These are phyloP conservation scores for Aspergillus sp. DNA, from an alignment of 2,329 filamentous ascomycete genomes.

Conservation along the genomic window DNA sequence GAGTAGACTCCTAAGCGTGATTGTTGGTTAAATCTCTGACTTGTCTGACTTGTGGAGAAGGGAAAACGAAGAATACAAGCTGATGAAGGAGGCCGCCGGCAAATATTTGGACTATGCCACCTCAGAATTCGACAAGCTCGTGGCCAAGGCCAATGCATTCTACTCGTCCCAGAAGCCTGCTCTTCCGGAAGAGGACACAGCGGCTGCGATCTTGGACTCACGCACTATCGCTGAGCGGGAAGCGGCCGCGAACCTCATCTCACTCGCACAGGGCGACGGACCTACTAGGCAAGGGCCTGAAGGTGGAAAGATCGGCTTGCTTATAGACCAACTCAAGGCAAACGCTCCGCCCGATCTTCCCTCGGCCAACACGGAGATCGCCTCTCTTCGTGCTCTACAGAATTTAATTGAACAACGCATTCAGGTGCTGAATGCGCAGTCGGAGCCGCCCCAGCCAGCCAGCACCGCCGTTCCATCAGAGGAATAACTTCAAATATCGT, in stretches of 20 bases:
- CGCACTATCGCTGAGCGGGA: conserved; percentile 34
- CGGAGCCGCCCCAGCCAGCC: conserved; percentile 4
- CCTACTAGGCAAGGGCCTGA: conserved; percentile 15
- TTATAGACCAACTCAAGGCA: conserved; percentile 36
- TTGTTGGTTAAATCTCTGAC: neutral
- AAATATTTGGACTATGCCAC: conserved; percentile 30
- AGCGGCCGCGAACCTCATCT: conserved; percentile 35
- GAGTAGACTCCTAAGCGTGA: conserved; percentile 9
- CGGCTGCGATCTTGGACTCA: conserved; percentile 25
- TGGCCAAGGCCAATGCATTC: conserved; percentile 28
- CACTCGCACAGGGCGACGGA: conserved; percentile 27
- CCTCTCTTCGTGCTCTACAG: conserved; percentile 34
- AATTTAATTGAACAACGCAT: conserved; percentile 36
- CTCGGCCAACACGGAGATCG: conserved; percentile 31
- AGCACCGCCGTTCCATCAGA: neutral
- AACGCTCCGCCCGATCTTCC: conserved; percentile 29
- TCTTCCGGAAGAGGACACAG: conserved; percentile 20
- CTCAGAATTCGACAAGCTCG: conserved; percentile 27
- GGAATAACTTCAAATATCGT: neutral
- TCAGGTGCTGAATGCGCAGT: conserved; percentile 20
- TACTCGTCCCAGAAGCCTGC: conserved; percentile 29
- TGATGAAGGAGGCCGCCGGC: conserved; percentile 23
- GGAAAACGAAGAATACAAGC: conserved; percentile 24
- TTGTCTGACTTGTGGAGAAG: conserved; percentile 19
- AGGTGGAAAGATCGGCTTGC: conserved; percentile 26